Conservation (phyloP, 1,284 basidiomycete genomes). For the Papiliotrema nemorosa region DNA sequence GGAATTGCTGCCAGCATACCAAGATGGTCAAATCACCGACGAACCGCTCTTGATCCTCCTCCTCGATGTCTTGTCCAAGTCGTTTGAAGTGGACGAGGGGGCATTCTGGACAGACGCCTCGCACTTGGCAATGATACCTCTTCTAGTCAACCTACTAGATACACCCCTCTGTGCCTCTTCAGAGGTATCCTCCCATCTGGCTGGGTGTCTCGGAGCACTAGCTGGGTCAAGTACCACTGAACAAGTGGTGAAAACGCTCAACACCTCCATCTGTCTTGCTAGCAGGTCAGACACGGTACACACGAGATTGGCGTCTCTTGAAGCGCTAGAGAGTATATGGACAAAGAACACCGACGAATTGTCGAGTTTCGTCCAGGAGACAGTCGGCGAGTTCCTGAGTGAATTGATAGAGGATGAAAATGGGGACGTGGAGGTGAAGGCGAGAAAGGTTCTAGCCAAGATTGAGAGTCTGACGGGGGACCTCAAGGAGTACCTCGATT, state of each 20-base stretch:
- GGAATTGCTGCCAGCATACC: slow-evolving; percentile 61
- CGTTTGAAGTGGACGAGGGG: slow-evolving; percentile 74
- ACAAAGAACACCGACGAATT: slow-evolving; percentile 58
- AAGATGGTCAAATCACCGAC: slow-evolving; percentile 33
- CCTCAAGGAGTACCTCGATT: slow-evolving; percentile 48
- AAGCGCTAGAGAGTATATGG: slow-evolving; percentile 73
- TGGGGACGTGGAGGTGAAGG: slow-evolving; percentile 46
- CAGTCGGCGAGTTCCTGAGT: slow-evolving; percentile 52
- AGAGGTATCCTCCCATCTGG: slow-evolving; percentile 22
- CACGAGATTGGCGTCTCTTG: slow-evolving; percentile 66
- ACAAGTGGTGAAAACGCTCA: slow-evolving; percentile 68
- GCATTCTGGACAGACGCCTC: slow-evolving; percentile 86
- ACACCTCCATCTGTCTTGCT: slow-evolving; percentile 79
- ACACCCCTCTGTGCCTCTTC: slow-evolving; percentile 30
- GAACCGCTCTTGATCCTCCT: slow-evolving; percentile 62
- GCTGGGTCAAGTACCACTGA: slow-evolving; percentile 59
- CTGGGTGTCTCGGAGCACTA: slow-evolving; percentile 56
- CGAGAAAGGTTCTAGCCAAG: slow-evolving; percentile 47
- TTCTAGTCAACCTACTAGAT: slow-evolving; percentile 64
- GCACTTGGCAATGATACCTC: slow-evolving; percentile 59
- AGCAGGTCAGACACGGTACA: slow-evolving; percentile 73
- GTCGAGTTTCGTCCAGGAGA: slow-evolving; percentile 54
- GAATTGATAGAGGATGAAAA: slow-evolving; percentile 54
- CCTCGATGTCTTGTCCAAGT: slow-evolving; percentile 64
- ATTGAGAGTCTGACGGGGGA: slow-evolving; percentile 51